Base-by-base conservation (phyloP, 2,329 filamentous ascomycete genomes). In the Venturia aucupariae region DNA sequence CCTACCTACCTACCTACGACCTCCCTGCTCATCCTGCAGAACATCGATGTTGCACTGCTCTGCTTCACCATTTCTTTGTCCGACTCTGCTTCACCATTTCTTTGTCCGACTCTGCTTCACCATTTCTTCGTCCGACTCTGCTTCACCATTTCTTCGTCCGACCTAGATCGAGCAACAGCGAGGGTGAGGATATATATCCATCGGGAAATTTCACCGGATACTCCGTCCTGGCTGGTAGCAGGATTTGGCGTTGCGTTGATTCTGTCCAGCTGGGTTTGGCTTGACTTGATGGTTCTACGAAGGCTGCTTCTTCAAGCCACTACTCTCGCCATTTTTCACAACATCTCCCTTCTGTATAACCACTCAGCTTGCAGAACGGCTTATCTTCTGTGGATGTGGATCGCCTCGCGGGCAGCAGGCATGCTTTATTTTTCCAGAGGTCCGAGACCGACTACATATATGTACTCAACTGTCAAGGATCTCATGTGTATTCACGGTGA, bases 271-370 rank as follows among this genome's bases (percentile, higher is more conserved):
- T 35, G 51, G 35, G 8, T 32, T 32, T 13, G 17, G 48, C 24
- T 57, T 19, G 10, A 19, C n/a, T 35, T 5, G 6, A 32, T 22
- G 17, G n/a, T n/a, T n/a, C n/a, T n/a, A n/a, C n/a, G n/a, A n/a
- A n/a, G n/a, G n/a, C n/a, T n/a, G 51, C 51, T 57, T n/a, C 27
- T 35, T 35, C 27, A n/a, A 57, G 51, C 51, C 51, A 35, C 51
- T 35, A 35, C 51, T 35, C 30, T 35, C 27, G 17, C 30, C 51
- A 57, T 35, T 19, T 32, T 55, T 11, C 13, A 19, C 17, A 4
- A 11, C 51, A 55, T 32, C 27, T 35, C 51, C 19, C 27, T 27
- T 35, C 30, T 57, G 51, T 17, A n/a, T n/a, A 57, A 30, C 51
- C 51, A 57, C 51, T 57, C 2, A 35, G 8, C 51, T 17, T 7